Evolutionary conservation across 1,284 basidiomycete genomes (phyloP), one percentile per base, ranked within the genome.

Genomic region (Irpex lacteus): DNA sequence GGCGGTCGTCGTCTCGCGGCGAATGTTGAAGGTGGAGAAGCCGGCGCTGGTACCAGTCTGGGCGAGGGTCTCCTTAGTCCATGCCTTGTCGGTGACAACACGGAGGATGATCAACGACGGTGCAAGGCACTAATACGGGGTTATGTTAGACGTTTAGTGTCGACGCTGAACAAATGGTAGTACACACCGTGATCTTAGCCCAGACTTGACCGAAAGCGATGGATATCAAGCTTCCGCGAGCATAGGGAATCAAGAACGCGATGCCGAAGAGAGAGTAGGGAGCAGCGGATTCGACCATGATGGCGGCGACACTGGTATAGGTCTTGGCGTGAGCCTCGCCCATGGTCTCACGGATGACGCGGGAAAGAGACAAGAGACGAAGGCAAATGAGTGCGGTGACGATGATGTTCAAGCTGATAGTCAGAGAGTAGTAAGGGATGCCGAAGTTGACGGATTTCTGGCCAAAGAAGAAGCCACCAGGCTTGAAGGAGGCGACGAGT

Each of bases 91-190:
- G 7, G 61, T 63, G 18, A 63, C 65, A 11, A 70, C 66, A 32
- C 70, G 70, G 21, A 65, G 61, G 6, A 69, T 63, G 59, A 71
- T 71, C 36, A 70, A 60, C 34, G 66, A 64, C 19, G 70, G 69
- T 6, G 70, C 61, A 47, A 70, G 60, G 63, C 70, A 68, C 70
- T 70, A 60, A 7, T 11, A 1, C 59, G n/a, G 19, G 4, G 21
- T 49, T 11, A 32, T 8, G 54, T 61, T 5, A 59, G 49, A 44
- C 54, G 53, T 57, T 19, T 37, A 44, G 18, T 18, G 44, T 37
- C 36, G 34, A 38, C 18, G 18, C 40, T 18, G 38, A 53, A 15
- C 9, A 19, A 38, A 34, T 21, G 21, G 3, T 18, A 21, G 5
- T 32, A 64, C 68, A 18, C 44, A 69, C 68, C 11, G 66, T 68